Evolutionary conservation across 176 grass and related monocot species (phyloP).

Genomic region (Oryza officinalis): DNA sequence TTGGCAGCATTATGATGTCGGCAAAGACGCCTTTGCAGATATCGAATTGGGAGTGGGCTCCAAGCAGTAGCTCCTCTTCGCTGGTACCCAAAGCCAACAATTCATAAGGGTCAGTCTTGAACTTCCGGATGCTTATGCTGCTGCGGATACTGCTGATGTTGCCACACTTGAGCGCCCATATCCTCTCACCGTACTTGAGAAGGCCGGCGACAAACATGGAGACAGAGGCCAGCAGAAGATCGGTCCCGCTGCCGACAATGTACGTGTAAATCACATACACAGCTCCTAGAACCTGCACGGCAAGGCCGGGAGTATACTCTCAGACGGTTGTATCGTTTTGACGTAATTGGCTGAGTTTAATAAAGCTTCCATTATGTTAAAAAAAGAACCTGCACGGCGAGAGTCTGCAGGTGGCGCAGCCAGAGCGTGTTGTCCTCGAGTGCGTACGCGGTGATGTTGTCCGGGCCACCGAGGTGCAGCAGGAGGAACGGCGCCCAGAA

Average conservation of each 20-base stretch:
- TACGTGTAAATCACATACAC: not conserved
- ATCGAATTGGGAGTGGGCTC: not conserved
- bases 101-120: not conserved
- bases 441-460: conserved; percentile 45
- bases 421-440: conserved; percentile 27
- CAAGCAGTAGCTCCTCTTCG: not conserved
- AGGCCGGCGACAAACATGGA: not conserved
- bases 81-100: not conserved
- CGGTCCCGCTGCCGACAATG: not conserved
- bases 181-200: conserved; percentile 17
- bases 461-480: conserved; percentile 44
- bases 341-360: too few relatives aligned
- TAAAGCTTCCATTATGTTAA: too few relatives aligned
- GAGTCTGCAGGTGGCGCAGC: not conserved
- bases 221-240: not conserved
- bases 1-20: not conserved
- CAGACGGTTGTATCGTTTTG: too few relatives aligned
- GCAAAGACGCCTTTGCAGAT: not conserved
- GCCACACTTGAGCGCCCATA: not conserved
- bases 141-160: not conserved
- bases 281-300: not conserved
- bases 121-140: not conserved
- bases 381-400: not conserved
- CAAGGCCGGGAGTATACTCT: too few relatives aligned
- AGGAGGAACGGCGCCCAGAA: conserved; percentile 45